Base-by-base conservation (phyloP, 768 basidiomycete genomes). In the Leccinum fibrillosum region DNA sequence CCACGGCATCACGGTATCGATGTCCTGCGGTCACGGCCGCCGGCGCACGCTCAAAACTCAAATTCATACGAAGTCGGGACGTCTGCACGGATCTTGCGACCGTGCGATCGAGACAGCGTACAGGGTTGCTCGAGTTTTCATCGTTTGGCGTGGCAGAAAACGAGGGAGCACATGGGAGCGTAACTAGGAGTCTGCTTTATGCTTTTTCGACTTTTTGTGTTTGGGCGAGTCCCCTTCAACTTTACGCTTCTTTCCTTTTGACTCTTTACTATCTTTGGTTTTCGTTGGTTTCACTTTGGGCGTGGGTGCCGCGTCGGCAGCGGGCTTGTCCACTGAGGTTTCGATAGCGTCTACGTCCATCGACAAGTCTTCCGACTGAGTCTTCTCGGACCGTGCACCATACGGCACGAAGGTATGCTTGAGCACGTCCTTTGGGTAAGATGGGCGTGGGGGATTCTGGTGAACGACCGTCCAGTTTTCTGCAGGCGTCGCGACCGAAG, bases 341-440 rank as follows among this genome's bases (percentile, higher is more conserved):
- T 72, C 67, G n/a, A 32, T 50, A 13, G 63, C 67, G 17, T 66
- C 68, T 3, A 56, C 67, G 8, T 73, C 68, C 65, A 61, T 66
- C 9, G 64, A 54, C n/a, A 62, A 49, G 9, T 56, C 59, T n/a
- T 55, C 54, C 4, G 42, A 30, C 25, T 4, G 47, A 34, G 12
- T n/a, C 30, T 52, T 56, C 13, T 26, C 12, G 13, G 62, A 61
- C 23, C 77, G 67, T 13, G 86, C 82, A 1, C 88, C 88, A 28
- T 80, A 82, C 0, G 89, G 88, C 62, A 82, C 66, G 69, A 87
- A 90, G 2, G 74, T 67, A 62, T 89, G 88, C 57, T 77, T 89
- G 32, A 90, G 76, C 2, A 84, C 62, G 48, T 88, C 84, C 49
- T 76, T 73, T 0, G 89, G 82, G 63, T 90, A 83, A 10, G 73